A percentile compares a stretch with the other conserved stretches of the same genome.
These are phyloP conservation scores for Grosmannia penicillata DNA, from an alignment of 2,329 filamentous ascomycete species.

Conservation along the genomic window DNA sequence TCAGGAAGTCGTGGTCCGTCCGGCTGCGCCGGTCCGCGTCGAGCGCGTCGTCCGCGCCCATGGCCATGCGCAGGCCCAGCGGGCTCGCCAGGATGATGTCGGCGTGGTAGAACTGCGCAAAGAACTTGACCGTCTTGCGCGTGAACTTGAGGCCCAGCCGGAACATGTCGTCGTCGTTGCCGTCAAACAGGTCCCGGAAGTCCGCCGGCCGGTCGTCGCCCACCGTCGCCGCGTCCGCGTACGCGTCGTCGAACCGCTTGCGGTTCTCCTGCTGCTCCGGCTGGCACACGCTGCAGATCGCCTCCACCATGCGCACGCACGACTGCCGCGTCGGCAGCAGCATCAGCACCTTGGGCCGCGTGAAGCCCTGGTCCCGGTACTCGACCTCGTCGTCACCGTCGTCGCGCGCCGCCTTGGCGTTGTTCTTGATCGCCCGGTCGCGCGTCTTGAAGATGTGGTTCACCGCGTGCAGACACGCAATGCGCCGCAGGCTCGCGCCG, in stretches of 20 bases:
- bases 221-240: slow-evolving; percentile 42
- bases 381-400: slow-evolving; percentile 52
- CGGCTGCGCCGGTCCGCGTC: slow-evolving; percentile 25
- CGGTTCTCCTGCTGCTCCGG: slow-evolving; percentile 92
- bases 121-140: slow-evolving; percentile 87
- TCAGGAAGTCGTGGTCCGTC: slow-evolving; percentile 78
- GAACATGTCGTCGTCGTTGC: slow-evolving; percentile 97
- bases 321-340: slow-evolving; percentile 79
- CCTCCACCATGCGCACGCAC: slow-evolving; percentile 63
- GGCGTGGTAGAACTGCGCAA: slow-evolving; percentile 88
- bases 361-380: slow-evolving; percentile 86
- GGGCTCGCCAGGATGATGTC: slow-evolving; percentile 90
- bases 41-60: slow-evolving; percentile 55
- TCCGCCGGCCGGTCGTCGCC: slow-evolving; percentile 58
- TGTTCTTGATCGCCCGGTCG: slow-evolving; percentile 86
- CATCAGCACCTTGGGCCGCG: slow-evolving; percentile 82
- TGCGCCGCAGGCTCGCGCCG: slow-evolving; percentile 50
- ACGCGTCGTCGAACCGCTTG: slow-evolving; percentile 79
- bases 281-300: slow-evolving; percentile 59
- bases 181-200: slow-evolving; percentile 77
- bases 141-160: slow-evolving; percentile 93
- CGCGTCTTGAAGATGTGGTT: slow-evolving; percentile 94
- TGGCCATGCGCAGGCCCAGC: slow-evolving; percentile 76
- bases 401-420: slow-evolving; percentile 57
- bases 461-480: slow-evolving; percentile 68